Evolutionary conservation across 2,329 filamentous ascomycete species (phyloP).

Genomic region (Fusarium vanettenii): DNA sequence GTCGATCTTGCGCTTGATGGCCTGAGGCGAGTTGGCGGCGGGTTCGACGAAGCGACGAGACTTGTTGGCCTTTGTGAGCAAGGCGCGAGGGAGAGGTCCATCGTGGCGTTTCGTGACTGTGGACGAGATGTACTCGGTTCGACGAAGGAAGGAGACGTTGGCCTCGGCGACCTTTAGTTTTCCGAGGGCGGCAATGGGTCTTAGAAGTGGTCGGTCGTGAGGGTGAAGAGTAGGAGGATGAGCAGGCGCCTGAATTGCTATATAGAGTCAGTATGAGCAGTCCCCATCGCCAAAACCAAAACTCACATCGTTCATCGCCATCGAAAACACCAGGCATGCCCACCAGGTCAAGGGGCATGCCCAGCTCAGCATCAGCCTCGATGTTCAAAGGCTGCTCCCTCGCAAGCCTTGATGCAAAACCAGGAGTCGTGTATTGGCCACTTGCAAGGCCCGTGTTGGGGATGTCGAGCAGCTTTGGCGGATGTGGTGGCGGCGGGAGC

Average conservation of each 20-base stretch:
- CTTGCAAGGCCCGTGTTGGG: conserved; percentile 90
- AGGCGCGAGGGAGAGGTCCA: conserved; percentile 56
- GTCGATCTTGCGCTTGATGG: conserved; percentile 76
- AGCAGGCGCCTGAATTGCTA: conserved; percentile 85
- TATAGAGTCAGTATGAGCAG: conserved; percentile 15
- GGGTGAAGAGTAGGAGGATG: conserved; percentile 80
- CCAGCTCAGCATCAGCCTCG: conserved; percentile 95
- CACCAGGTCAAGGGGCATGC: conserved; percentile 96
- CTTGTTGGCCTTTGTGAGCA: conserved; percentile 49
- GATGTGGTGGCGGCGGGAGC: conserved; percentile 91
- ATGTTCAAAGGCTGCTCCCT: conserved; percentile 95
- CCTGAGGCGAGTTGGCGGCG: conserved; percentile 71
- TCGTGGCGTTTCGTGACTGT: conserved; percentile 62
- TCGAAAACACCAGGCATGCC: conserved; percentile 96
- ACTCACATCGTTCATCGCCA: conserved; percentile 89
- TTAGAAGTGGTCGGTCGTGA: conserved; percentile 84
- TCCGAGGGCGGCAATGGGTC: conserved; percentile 84
- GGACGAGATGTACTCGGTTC: conserved; percentile 93
- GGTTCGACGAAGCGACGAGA: conserved; percentile 64
- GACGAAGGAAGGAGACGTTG: conserved; percentile 91
- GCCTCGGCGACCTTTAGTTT: conserved; percentile 82
- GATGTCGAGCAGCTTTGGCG: conserved; percentile 96
- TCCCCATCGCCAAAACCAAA: neutral
- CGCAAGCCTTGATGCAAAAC: conserved; percentile 88
- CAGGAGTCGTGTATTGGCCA: conserved; percentile 89